These are phyloP conservation scores for Termitomyces sp. DNA, from an alignment of 768 basidiomycete genomes.

Conservation along the genomic window DNA sequence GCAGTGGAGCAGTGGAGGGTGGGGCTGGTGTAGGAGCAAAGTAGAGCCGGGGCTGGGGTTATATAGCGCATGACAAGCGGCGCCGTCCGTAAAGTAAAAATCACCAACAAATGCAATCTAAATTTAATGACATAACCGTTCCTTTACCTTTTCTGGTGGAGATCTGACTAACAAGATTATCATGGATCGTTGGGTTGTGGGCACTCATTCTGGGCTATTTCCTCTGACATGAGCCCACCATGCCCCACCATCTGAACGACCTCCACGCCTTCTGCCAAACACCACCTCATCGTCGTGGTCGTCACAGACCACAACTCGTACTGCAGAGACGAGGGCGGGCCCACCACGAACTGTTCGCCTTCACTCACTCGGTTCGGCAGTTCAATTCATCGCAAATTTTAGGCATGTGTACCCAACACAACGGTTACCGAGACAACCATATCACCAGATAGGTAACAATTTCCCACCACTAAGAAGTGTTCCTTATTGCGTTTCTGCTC, in stretches of 20 bases:
- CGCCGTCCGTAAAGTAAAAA: conserved; percentile 17
- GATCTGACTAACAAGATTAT: conserved; percentile 16
- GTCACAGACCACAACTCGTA: not conserved
- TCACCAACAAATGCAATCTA: conserved; percentile 17
- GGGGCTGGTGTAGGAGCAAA: not conserved
- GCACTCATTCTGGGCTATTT: not conserved
- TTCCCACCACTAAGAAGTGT: conserved; percentile 13
- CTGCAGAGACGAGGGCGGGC: not conserved
- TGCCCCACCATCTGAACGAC: not conserved
- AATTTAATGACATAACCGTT: conserved; percentile 17
- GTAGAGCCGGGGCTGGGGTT: conserved; percentile 12
- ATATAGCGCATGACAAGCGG: conserved; percentile 22
- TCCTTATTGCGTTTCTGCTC: not conserved
- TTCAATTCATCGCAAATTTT: conserved; percentile 8
- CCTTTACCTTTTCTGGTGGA: conserved; percentile 16
- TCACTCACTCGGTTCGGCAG: conserved; percentile 3
- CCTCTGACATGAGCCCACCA: conserved; percentile 5
- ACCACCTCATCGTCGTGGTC: not conserved
- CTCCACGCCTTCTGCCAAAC: not conserved
- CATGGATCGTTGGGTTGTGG: conserved; percentile 8
- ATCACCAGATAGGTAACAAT: conserved; percentile 8
- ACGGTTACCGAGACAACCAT: conserved; percentile 24
- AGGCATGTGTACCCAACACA: conserved; percentile 13
- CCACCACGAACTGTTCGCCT: not conserved
- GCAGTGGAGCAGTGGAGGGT: not conserved